Evolutionary conservation across 1,284 basidiomycete species (phyloP).

Genomic region (Mrakiaceae sp.): DNA sequence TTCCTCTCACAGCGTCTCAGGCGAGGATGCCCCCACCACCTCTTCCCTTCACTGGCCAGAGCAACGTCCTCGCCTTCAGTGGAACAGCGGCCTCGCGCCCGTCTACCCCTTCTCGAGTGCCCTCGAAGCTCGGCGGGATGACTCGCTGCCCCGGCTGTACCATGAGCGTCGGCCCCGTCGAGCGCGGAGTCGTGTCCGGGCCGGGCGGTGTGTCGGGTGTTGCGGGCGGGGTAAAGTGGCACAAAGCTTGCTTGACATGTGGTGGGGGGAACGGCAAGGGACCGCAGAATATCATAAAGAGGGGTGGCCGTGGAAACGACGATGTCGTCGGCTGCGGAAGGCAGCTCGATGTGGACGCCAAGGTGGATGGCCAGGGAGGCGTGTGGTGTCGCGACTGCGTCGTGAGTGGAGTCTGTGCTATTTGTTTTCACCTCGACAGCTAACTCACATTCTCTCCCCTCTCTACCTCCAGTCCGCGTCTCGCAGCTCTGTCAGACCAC

Average conservation of each 20-base stretch:
- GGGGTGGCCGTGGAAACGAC: constrained; percentile 32
- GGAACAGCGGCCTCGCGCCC: background rate
- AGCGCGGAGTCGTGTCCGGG: constrained; percentile 65
- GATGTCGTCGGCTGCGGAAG: constrained; percentile 64
- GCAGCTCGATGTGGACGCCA: constrained; percentile 67
- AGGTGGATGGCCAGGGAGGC: constrained; percentile 51
- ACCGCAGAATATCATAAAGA: constrained; percentile 27
- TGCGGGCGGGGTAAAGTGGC: constrained; percentile 65
- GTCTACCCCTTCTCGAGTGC: background rate
- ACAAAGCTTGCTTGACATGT: constrained; percentile 59
- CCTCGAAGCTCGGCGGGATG: constrained; percentile 15
- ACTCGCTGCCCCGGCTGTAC: constrained; percentile 55
- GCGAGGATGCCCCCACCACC: no score
- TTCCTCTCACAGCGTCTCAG: no score
- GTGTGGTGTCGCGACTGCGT: constrained; percentile 73
- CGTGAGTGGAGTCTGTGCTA: constrained; percentile 35
- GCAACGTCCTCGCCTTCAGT: background rate
- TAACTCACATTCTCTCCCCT: background rate
- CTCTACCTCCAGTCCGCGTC: background rate
- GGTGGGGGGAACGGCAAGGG: constrained; percentile 49
- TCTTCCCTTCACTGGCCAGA: background rate
- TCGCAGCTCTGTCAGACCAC: background rate
- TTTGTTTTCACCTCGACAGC: background rate
- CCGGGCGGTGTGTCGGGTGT: no score
- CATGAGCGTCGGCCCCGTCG: constrained; percentile 62